Percentiles rank a stretch among this genome's conserved stretches.
Conservation (phyloP, 1,139 yeast species). For the Schizosaccharomyces versatilis region DNA sequence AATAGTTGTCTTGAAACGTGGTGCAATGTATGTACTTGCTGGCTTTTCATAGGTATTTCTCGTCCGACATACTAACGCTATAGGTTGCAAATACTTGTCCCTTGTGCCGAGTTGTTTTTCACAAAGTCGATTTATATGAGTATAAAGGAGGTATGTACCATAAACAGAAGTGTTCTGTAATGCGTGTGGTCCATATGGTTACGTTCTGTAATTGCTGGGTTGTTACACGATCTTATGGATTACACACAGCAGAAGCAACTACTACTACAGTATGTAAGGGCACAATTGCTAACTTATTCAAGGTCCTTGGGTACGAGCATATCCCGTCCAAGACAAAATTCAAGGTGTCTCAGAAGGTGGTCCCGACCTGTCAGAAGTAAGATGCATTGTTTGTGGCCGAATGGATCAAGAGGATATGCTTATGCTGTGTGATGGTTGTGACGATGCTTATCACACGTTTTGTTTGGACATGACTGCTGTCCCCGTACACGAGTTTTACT, state of each 20-base stretch:
- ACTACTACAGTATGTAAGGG: no score
- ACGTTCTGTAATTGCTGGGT: no score
- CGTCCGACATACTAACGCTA: no score
- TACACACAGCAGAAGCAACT: no score
- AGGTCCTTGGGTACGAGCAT: constrained; percentile 1
- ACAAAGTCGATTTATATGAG: not conserved
- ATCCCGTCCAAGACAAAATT: not conserved
- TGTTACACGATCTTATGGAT: no score
- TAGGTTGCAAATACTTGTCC: constrained; percentile 1
- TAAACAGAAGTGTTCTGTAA: no score
- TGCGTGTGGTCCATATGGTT: no score
- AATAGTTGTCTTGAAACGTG: not conserved
- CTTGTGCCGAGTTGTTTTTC: not conserved
- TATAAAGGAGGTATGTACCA: not conserved
- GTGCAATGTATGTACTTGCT: not conserved
- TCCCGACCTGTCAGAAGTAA: not conserved
- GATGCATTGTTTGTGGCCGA: constrained; percentile 18
- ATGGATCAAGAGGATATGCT: constrained; percentile 17
- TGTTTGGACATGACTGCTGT: constrained; percentile 18
- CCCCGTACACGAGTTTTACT: constrained; percentile 18
- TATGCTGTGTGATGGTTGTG: constrained; percentile 18
- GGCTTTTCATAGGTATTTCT: no score
- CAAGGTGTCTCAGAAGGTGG: not conserved
- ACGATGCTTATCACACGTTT: constrained; percentile 17
- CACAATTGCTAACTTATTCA: not conserved